Evolutionary conservation across 257 asterid species (phyloP).

Genomic region (Nicotiana tabacum): DNA sequence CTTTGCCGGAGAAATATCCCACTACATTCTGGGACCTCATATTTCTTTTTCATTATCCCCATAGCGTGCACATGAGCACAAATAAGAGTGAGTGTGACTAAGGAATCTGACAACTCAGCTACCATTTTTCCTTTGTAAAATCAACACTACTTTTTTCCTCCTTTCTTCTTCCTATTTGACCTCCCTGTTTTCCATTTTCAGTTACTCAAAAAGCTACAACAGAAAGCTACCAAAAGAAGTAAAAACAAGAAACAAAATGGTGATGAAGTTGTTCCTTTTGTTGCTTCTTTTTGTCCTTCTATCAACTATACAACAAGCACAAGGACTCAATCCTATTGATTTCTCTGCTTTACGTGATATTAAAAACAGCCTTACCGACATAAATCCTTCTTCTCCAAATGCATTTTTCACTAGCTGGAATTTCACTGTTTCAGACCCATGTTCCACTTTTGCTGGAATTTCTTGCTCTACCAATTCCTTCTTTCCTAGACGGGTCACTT

Average conservation of each 20-base stretch:
- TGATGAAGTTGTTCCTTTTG: not conserved
- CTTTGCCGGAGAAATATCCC: not conserved
- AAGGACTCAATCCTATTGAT: conserved; percentile 23
- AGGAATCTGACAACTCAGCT: conserved; percentile 5
- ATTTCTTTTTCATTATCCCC: conserved; percentile 8
- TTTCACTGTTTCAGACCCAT: conserved; percentile 57
- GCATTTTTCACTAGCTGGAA: conserved; percentile 63
- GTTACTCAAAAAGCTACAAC: not conserved
- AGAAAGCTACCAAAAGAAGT: not conserved
- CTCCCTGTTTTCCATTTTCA: not conserved
- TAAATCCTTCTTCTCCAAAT: conserved; percentile 32
- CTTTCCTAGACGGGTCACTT: conserved; percentile 14
- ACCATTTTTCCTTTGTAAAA: not conserved
- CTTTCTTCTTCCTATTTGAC: conserved; percentile 4
- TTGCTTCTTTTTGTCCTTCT: not conserved
- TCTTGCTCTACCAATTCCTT: conserved; percentile 32
- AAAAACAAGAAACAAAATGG: not conserved
- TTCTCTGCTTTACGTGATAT: conserved; percentile 55
- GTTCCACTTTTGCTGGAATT: conserved; percentile 61
- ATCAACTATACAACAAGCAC: not conserved
- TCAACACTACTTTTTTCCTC: not conserved
- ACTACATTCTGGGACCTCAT: conserved; percentile 7
- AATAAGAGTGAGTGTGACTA: not conserved
- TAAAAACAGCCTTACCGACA: conserved; percentile 48
- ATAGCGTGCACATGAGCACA: conserved; percentile 12